These are phyloP conservation scores for Xylaria sp. DNA, from an alignment of 2,329 filamentous ascomycete genomes.

Conservation along the genomic window DNA sequence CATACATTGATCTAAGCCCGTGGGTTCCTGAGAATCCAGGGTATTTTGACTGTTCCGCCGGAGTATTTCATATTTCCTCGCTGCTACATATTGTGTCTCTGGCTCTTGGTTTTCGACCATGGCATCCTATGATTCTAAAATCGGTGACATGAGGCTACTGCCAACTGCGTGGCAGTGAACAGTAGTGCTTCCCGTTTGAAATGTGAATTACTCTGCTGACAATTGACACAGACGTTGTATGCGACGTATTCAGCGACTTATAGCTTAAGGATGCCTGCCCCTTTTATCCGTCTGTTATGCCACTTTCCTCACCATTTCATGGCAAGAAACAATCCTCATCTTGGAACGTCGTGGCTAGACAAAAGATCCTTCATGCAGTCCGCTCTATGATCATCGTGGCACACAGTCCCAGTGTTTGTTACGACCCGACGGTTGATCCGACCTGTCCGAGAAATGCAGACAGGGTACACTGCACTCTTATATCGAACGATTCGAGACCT, in stretches of 20 bases:
- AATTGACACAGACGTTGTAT: background rate
- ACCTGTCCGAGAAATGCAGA: background rate
- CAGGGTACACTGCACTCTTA: background rate
- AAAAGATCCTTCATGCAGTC: background rate
- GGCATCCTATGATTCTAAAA: too few species aligned
- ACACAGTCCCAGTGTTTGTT: background rate
- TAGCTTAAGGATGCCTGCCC: background rate
- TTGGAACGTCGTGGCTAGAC: background rate
- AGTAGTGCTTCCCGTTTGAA: too few species aligned
- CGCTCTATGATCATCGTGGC: background rate
- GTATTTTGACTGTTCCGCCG: too few species aligned
- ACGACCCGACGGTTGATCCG: background rate
- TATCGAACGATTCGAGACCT: background rate
- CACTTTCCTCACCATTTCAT: background rate
- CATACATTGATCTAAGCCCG: background rate
- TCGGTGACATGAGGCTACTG: too few species aligned
- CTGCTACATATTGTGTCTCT: too few species aligned
- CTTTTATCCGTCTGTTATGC: background rate
- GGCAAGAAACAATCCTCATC: background rate
- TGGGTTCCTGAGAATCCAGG: too few species aligned
- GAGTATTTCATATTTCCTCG: too few species aligned
- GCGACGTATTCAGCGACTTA: background rate
- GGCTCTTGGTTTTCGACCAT: too few species aligned
- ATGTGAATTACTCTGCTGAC: too few species aligned
- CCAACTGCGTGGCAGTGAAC: too few species aligned